Evolutionary conservation across 306 rosid genomes (phyloP).

Genomic region (Fragaria nilgerrensis): DNA sequence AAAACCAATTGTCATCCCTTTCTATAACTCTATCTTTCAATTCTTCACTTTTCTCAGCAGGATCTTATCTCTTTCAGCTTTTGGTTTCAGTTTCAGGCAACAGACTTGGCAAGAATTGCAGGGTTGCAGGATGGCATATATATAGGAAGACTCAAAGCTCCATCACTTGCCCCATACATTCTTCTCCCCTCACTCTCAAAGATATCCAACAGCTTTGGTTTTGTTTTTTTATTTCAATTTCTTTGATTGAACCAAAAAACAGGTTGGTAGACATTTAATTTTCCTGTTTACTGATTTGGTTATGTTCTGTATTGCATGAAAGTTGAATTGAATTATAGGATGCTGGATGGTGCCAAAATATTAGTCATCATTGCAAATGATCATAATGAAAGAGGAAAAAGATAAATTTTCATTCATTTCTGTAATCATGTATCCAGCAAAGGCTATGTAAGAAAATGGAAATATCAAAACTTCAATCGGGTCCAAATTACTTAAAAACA

Average conservation of each 20-base stretch:
- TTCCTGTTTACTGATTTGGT: conserved; percentile 3
- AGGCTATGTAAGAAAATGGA: neutral
- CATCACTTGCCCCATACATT: conserved; percentile 81
- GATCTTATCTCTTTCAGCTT: conserved; percentile 53
- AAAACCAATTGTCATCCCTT: conserved; percentile 11
- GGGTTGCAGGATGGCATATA: conserved; percentile 43
- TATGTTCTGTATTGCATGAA: conserved; percentile 11
- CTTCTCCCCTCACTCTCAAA: conserved; percentile 62
- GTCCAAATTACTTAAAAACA: neutral
- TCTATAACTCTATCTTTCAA: neutral
- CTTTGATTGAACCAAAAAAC: neutral
- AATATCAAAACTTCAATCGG: neutral
- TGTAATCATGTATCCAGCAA: neutral
- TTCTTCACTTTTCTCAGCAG: conserved; percentile 28
- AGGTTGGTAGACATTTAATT: conserved; percentile 4
- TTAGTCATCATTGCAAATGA: neutral
- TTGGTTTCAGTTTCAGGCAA: conserved; percentile 55
- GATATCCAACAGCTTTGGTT: neutral
- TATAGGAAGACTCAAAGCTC: conserved; percentile 56
- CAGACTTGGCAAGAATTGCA: conserved; percentile 54
- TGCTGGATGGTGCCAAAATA: conserved; percentile 9
- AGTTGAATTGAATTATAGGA: neutral
- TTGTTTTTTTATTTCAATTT: neutral
- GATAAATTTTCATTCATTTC: neutral
- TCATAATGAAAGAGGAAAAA: neutral